Conservation (phyloP, 1,139 yeast genomes). For the Wickerhamiella pararugosa region DNA sequence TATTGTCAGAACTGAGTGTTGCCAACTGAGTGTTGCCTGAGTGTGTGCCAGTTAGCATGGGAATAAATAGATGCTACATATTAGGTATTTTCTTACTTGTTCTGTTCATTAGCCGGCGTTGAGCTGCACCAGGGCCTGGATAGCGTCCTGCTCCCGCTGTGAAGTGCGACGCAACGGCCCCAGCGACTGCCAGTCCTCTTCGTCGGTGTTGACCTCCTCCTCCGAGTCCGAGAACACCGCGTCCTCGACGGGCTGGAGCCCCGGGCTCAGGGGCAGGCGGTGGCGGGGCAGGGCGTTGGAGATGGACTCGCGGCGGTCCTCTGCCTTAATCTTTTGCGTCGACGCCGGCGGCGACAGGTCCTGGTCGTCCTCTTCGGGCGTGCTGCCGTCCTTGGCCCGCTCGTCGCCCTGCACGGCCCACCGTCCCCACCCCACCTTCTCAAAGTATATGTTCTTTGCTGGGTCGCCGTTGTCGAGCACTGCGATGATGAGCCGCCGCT, state of each 20-base stretch:
- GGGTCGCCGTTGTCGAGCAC: slow-evolving; percentile 66
- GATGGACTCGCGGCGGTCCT: slow-evolving; percentile 12
- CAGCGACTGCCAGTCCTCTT: slow-evolving; percentile 86
- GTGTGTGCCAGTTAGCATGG: too few species aligned
- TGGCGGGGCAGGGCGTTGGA: slow-evolving; percentile 12
- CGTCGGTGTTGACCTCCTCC: slow-evolving; percentile 50
- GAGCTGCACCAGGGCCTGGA: slow-evolving; percentile 26
- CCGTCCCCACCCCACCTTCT: slow-evolving; percentile 96
- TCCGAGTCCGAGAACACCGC: slow-evolving; percentile 21
- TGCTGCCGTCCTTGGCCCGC: slow-evolving; percentile 22
- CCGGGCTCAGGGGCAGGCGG: slow-evolving; percentile 15
- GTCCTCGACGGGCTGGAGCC: slow-evolving; percentile 14
- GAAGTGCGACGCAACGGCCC: slow-evolving; percentile 33
- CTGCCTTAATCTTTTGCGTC: background rate
- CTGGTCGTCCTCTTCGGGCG: slow-evolving; percentile 15
- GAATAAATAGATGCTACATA: too few species aligned
- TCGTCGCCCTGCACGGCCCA: slow-evolving; percentile 50
- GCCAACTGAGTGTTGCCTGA: too few species aligned
- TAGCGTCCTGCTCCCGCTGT: slow-evolving; percentile 25
- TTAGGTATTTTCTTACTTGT: background rate
- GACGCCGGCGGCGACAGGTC: slow-evolving; percentile 1
- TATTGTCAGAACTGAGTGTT: too few species aligned
- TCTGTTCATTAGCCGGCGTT: slow-evolving; percentile 12
- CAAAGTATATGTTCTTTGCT: slow-evolving; percentile 52
- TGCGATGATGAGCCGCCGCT: slow-evolving; percentile 76